Base-by-base conservation (phyloP, 192 early-diverging fungal species). In the Backusella luteola region DNA sequence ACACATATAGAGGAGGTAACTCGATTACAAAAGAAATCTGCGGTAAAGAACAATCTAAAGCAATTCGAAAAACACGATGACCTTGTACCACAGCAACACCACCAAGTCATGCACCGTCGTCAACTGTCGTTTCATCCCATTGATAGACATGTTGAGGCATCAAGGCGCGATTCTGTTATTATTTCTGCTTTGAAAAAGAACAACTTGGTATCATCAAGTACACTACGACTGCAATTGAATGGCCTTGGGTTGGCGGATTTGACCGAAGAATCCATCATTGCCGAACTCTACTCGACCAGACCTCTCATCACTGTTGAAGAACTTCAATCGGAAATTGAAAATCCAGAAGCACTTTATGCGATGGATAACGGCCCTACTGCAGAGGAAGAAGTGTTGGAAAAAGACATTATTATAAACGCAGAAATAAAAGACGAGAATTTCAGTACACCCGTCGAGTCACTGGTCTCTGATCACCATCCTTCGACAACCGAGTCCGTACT, bases 21-120 rank as follows among this genome's bases (percentile, higher is more conserved):
- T 53, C 29, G 19, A 19, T 41, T 75, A 11, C 74, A 56, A n/a
- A 73, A 75, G 32, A 53, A 70, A 29, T 75, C 74, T 19, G 74
- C 78, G 0, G 78, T 79, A 6, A 74, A 72, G 38, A 79, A 76
- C 69, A 79, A 79, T 70, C 78, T 74, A 4, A 49, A 67, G n/a
- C 49, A 66, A 19, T 66, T 77, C 21, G 56, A 63, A 63, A 9
- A n/a, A 49, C 63, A 66, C 11, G 63, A 66, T 29, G 32, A n/a
- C 6, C 1, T 3, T 32, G 4, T 17, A 66, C 12, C 63, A 63
- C 56, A 26, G 3, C 17, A n/a, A 34, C 14, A 29, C 4, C 66
- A 36, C 21, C 38, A 38, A 8, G 12, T 29, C 11, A 14, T 29
- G 26, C 21, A 63, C 9, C 56, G 23, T 36, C 14, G 7, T 35